Base-by-base conservation (phyloP, 768 basidiomycete species). In the Kwoniella heveanensis region DNA sequence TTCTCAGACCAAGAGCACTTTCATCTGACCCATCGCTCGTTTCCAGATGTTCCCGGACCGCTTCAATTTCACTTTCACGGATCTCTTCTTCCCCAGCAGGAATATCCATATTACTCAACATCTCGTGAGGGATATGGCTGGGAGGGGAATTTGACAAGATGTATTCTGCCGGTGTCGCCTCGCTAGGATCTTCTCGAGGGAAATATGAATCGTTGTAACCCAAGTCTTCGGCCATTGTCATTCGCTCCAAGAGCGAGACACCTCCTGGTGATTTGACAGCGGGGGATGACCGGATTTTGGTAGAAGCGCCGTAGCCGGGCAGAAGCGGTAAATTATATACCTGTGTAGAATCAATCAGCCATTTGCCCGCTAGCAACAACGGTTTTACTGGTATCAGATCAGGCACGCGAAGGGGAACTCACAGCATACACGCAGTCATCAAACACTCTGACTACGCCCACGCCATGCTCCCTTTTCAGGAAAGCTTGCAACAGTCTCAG, bases 361-460 rank as follows among this genome's bases (percentile, higher is more conserved):
- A n/a, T n/a, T n/a, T n/a, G n/a, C n/a, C n/a, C n/a, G n/a, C n/a
- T n/a, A n/a, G n/a, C n/a, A n/a, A n/a, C n/a, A n/a, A n/a, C n/a
- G n/a, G n/a, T n/a, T n/a, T n/a, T n/a, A n/a, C n/a, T n/a, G n/a
- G n/a, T n/a, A n/a, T n/a, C 8, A 3, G 21, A 56, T 56, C 2
- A 56, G 26, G 51, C 7, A 32, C 32, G 24, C 22, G 27, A 44
- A 10, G 39, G 9, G 39, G 5, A 32, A 71, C 90, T 82, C 66
- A 94, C 93, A 60, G 88, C 90, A 82, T 96, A 96, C 64, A 95
- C 80, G 0, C 92, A 93, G 80, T 97, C 94, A 77, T 96, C 94
- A 69, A 91, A 97, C 0, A 91, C 85, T 63, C 94, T 83, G 88
- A 91, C 10, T 81, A 83, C 79, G 1, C 78, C 79, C 12, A 94